These are phyloP conservation scores for Aphanomyces cochlioides DNA, from an alignment of 352 stramenopile genomes.

Conservation along the genomic window DNA sequence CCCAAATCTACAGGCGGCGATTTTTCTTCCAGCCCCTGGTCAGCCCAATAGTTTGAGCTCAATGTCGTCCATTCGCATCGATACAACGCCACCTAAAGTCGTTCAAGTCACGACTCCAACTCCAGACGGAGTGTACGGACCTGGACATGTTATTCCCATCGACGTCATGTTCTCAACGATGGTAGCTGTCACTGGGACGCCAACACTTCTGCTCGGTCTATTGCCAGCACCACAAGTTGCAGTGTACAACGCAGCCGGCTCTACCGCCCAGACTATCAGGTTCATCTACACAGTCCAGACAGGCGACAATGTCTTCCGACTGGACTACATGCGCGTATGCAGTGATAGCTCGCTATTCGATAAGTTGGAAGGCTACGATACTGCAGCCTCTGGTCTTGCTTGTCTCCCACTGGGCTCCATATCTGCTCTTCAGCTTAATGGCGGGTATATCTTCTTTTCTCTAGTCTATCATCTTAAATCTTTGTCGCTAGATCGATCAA, in stretches of 20 bases:
- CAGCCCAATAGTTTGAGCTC: constrained; percentile 55
- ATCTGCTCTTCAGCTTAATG: constrained; percentile 50
- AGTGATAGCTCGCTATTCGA: constrained; percentile 33
- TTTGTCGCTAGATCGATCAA: constrained; percentile 42
- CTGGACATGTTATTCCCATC: constrained; percentile 45
- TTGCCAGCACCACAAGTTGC: constrained; percentile 30
- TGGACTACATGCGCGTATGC: constrained; percentile 53
- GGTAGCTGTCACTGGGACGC: constrained; percentile 45
- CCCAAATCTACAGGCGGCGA: constrained; percentile 31
- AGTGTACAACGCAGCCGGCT: constrained; percentile 27
- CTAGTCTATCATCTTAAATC: background rate
- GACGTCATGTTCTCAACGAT: constrained; percentile 49
- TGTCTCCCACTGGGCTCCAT: constrained; percentile 35
- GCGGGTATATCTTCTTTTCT: constrained; percentile 10
- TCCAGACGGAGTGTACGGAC: constrained; percentile 55
- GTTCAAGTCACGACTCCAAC: constrained; percentile 46
- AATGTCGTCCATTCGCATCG: constrained; percentile 60
- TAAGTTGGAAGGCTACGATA: constrained; percentile 26
- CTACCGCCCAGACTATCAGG: constrained; percentile 39
- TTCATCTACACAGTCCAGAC: constrained; percentile 56
- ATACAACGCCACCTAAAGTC: constrained; percentile 51
- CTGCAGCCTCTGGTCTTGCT: constrained; percentile 36
- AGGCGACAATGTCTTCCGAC: constrained; percentile 51
- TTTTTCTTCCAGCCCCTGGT: constrained; percentile 43
- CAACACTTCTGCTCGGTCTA: constrained; percentile 41